These are phyloP conservation scores for Scytalidium sp. DNA, from an alignment of 2,329 filamentous ascomycete genomes.

Conservation along the genomic window DNA sequence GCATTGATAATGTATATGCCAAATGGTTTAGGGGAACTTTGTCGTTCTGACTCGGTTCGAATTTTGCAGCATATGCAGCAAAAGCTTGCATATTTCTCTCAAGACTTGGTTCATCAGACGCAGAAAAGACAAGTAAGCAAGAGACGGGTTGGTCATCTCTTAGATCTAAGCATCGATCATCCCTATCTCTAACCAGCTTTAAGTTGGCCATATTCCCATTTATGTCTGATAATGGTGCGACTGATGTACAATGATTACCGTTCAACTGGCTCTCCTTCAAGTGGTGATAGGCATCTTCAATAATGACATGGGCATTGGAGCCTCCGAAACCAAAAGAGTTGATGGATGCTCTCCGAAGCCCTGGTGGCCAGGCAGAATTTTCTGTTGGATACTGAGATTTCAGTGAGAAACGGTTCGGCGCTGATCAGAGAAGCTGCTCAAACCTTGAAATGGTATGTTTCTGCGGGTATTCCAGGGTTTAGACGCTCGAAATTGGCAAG, in stretches of 20 bases:
- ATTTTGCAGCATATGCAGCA: not conserved
- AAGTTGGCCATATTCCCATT: not conserved
- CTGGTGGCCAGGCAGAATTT: constrained; percentile 5
- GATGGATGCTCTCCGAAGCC: constrained; percentile 5
- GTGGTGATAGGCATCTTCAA: constrained; percentile 4
- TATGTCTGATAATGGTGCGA: not conserved
- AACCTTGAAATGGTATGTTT: no score
- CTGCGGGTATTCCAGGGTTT: constrained; percentile 35
- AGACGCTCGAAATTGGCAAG: constrained; percentile 28
- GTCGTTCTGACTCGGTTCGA: not conserved
- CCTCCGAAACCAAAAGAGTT: constrained; percentile 17
- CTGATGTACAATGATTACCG: not conserved
- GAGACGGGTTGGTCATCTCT: not conserved
- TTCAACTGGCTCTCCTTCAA: not conserved
- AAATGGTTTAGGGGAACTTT: not conserved
- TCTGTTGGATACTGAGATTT: constrained; percentile 1
- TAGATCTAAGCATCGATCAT: not conserved
- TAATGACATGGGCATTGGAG: constrained; percentile 14
- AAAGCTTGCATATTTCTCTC: not conserved
- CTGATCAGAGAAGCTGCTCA: no score
- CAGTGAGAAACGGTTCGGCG: no score
- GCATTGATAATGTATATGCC: constrained; percentile 6
- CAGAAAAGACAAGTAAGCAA: not conserved
- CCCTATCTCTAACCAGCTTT: no score
- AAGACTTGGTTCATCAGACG: not conserved